A percentile compares a stretch with the other conserved stretches of the same genome.
Conservation (phyloP, 768 basidiomycete genomes). For the Kwoniella newhampshirensis region DNA sequence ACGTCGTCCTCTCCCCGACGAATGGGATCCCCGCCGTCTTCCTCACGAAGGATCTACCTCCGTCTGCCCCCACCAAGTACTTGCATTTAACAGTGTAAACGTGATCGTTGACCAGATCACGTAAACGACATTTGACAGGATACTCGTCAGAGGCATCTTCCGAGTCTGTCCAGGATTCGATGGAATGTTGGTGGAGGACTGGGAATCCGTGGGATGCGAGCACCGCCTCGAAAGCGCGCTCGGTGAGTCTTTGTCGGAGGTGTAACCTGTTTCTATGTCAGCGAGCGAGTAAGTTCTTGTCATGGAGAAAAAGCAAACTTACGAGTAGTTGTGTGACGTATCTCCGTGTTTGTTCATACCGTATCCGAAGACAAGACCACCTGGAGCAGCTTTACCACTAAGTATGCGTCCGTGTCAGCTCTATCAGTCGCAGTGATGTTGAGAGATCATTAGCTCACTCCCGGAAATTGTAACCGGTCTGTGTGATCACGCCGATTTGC, state of each 20-base stretch:
- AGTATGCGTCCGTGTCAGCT: not conserved
- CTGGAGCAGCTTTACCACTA: conserved; percentile 1
- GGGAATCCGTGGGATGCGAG: not conserved
- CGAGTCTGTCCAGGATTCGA: not conserved
- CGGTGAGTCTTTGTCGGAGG: conserved; percentile 2
- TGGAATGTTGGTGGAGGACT: not conserved
- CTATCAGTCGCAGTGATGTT: not conserved
- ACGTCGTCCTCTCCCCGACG: not conserved
- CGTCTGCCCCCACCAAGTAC: not conserved
- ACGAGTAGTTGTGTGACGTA: not conserved
- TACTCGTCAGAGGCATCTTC: not conserved
- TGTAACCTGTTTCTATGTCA: conserved; percentile 1
- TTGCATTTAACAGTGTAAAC: not conserved
- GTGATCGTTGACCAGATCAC: not conserved
- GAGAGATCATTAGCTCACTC: not conserved
- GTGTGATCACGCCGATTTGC: not conserved
- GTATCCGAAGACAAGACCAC: not conserved
- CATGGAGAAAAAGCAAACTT: not conserved
- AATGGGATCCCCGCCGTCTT: not conserved
- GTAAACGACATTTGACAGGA: not conserved
- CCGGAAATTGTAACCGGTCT: not conserved
- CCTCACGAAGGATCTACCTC: not conserved
- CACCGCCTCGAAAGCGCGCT: not conserved
- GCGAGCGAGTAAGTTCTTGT: not conserved
- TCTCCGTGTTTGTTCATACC: conserved; percentile 1